A percentile compares a stretch with the other conserved stretches of the same genome.
phyloP scores from a whole-genome alignment of 139 green algal species.

The Pycnococcus provasolii region DNA sequence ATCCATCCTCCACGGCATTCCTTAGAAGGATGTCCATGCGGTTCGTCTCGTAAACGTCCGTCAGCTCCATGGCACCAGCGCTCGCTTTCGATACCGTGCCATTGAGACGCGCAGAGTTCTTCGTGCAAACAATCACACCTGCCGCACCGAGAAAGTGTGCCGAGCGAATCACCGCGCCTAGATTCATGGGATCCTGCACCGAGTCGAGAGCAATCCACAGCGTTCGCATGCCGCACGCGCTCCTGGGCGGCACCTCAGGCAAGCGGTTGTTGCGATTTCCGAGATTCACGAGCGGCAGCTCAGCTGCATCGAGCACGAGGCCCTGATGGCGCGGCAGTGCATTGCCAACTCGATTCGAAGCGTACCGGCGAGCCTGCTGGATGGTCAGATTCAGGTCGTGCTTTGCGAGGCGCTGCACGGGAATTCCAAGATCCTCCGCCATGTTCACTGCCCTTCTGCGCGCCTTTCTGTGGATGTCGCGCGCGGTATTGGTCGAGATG shows the following conservation, averaged over 20 bases:
- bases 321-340: conserved; percentile 6
- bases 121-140: conserved; percentile 11
- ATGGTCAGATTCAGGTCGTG: conserved; percentile 17
- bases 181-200: conserved; percentile 14
- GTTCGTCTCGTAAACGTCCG: background rate
- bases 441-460: background rate
- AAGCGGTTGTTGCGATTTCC: background rate
- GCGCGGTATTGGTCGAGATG: background rate
- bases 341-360: background rate
- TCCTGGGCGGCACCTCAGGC: background rate
- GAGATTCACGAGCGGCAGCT: background rate
- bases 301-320: background rate
- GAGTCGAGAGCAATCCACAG: conserved; percentile 24
- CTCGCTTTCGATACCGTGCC: conserved; percentile 1
- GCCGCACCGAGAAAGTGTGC: conserved; percentile 12
- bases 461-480: background rate
- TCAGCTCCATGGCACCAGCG: conserved; percentile 9
- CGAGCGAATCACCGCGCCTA: conserved; percentile 13
- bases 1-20: conserved; percentile 8
- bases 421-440: background rate
- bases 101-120: conserved; percentile 10
- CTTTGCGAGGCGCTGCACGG: background rate
- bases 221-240: background rate
- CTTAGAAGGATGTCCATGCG: conserved; percentile 5
- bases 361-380: no score